These are phyloP conservation scores for Truncatella angustata DNA, from an alignment of 2,329 filamentous ascomycete species.

Conservation along the genomic window DNA sequence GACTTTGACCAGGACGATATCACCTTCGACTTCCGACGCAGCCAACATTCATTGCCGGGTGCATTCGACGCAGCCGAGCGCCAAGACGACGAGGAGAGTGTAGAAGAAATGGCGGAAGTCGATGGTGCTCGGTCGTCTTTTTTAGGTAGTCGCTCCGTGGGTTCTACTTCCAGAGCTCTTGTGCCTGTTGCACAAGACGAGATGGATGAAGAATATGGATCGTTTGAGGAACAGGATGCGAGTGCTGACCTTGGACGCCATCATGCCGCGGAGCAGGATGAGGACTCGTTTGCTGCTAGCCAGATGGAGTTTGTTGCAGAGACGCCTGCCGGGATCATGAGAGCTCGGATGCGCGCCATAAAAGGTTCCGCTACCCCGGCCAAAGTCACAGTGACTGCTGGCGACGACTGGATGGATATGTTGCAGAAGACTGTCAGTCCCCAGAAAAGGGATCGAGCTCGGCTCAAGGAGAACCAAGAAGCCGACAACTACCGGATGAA, in stretches of 20 bases:
- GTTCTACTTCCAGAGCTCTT: conserved; percentile 65
- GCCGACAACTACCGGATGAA: conserved; percentile 52
- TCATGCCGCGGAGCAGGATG: conserved; percentile 72
- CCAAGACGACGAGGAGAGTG: conserved; percentile 55
- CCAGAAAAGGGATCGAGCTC: conserved; percentile 82
- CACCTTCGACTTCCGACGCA: conserved; percentile 55
- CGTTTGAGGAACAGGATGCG: conserved; percentile 70
- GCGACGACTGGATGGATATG: conserved; percentile 91
- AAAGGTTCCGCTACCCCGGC: conserved; percentile 59
- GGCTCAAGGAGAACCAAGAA: conserved; percentile 62
- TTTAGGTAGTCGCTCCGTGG: conserved; percentile 90
- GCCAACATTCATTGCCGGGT: conserved; percentile 64
- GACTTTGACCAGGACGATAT: conserved; percentile 48
- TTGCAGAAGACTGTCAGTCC: conserved; percentile 92
- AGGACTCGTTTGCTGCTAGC: conserved; percentile 54
- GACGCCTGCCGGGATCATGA: conserved; percentile 60
- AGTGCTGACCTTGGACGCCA: conserved; percentile 72
- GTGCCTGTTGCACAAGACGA: conserved; percentile 63
- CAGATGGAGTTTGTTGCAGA: conserved; percentile 42
- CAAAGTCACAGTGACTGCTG: conserved; percentile 61
- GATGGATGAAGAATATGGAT: conserved; percentile 75
- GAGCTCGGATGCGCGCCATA: conserved; percentile 62
- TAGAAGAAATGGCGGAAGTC: conserved; percentile 43
- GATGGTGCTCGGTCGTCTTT: conserved; percentile 65
- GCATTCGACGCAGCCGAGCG: conserved; percentile 67